Evolutionary conservation across 345 rosid genomes (phyloP), one percentile per base, ranked within the genome.

Genomic region (Limnanthes douglasii): DNA sequence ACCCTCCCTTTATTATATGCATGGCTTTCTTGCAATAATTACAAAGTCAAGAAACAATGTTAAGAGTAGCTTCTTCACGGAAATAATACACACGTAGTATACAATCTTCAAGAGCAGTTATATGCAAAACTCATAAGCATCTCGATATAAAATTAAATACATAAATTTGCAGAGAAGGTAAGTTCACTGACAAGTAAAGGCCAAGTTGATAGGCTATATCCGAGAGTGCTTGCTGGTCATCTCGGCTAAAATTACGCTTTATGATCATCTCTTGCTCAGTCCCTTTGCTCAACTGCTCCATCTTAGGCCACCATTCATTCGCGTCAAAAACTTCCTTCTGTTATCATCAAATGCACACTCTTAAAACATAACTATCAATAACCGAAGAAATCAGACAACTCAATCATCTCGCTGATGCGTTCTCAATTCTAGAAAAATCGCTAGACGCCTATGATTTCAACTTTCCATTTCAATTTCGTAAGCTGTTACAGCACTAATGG

Each of bases 1-100:
- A 73, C 64, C 71, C 66, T 76, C 51, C 95, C 97, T 62, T 74
- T 77, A 62, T 68, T 59, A 50, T 88, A 88, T 5, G 94, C 95
- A 83, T 76, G 97, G 51, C 97, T 88, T 62, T 50, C 72, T 71
- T 75, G 28, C 76, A 67, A 57, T 65, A 69, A 65, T 26, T 51
- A 41, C 56, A 54, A 64, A 51, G 43, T 18, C 20, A 31, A 41
- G 21, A 35, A 13, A 16, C 45, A 50, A 36, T 25, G 13, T 13
- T 51, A 15, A 30, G 44, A 42, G 14, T 11, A 41, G 29, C 43
- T 33, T 34, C 24, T 11, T 18, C 36, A 18, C 6, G 15, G 13
- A 42, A 45, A n/a, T 30, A 40, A 43, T 9, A 3, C 3, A 35
- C 11, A 23, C 10, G 11, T 16, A 12, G 8, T 7, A 23, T 8